A percentile compares a stretch with the other conserved stretches of the same genome.
Evolutionary conservation across 441 rosid species (phyloP).

Genomic region (Codiaeum variegatum): DNA sequence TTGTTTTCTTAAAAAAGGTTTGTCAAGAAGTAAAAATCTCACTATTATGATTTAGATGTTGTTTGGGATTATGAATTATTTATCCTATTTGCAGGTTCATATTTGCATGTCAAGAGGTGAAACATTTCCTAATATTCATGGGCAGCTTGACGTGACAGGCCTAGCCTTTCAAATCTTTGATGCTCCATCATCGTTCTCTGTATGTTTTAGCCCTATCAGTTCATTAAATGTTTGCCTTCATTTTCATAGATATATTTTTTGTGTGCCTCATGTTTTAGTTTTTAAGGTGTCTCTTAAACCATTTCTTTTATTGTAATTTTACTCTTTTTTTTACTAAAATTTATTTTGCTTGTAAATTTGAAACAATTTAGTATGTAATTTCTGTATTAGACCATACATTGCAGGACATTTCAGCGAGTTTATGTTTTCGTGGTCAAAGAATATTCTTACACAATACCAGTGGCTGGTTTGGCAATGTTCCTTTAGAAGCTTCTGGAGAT

Average conservation of each 20-base stretch:
- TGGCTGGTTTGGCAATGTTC: conserved; percentile 96
- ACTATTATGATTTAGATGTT: not conserved
- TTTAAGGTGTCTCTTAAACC: not conserved
- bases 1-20: not conserved
- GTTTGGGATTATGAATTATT: conserved; percentile 16
- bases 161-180: conserved; percentile 81
- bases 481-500: conserved; percentile 99
- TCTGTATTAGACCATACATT: conserved; percentile 6
- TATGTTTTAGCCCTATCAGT: conserved; percentile 40
- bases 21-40: not conserved
- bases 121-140: conserved; percentile 91
- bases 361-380: conserved; percentile 17
- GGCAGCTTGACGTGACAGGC: conserved; percentile 91
- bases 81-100: conserved; percentile 64
- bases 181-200: conserved; percentile 88
- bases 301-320: not conserved
- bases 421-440: conserved; percentile 94
- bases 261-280: conserved; percentile 10
- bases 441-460: conserved; percentile 87
- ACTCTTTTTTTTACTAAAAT: not conserved
- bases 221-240: conserved; percentile 18
- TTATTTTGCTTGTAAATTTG: conserved; percentile 4
- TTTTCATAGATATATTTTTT: conserved; percentile 18
- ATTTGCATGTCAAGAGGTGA: conserved; percentile 96
- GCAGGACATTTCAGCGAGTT: conserved; percentile 81